Evolutionary conservation across 139 green algal species (phyloP).

Genomic region (Micromonas pusilla): DNA sequence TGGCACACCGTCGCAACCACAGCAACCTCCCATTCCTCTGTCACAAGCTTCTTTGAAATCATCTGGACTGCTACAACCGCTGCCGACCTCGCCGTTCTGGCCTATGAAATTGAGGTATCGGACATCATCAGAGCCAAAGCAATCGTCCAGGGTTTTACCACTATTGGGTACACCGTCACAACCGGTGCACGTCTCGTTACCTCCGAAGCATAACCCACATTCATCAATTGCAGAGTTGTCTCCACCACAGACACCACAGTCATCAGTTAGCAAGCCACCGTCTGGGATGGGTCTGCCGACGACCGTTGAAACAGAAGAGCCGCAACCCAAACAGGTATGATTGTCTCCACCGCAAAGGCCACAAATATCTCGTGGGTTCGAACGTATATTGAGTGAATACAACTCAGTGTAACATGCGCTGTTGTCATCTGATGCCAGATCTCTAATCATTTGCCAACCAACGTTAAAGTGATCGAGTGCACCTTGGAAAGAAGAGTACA

Average conservation of each 20-base stretch:
- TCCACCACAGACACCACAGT: slow-evolving; percentile 13
- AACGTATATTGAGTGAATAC: not conserved
- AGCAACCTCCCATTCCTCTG: slow-evolving; percentile 4
- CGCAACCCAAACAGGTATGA: slow-evolving; percentile 1
- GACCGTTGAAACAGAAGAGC: not conserved
- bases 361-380: slow-evolving; percentile 6
- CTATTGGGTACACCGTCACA: not conserved
- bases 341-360: not conserved
- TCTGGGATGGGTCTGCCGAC: not conserved
- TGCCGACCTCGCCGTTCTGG: not conserved
- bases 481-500: not conserved
- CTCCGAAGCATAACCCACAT: slow-evolving; percentile 7
- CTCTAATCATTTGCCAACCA: not conserved
- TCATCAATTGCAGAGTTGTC: not conserved
- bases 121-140: not conserved
- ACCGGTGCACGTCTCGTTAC: not conserved
- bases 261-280: slow-evolving; percentile 4
- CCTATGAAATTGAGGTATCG: not conserved
- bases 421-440: not conserved
- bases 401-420: not conserved
- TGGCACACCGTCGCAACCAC: slow-evolving; percentile 25
- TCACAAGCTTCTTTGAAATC: slow-evolving; percentile 12
- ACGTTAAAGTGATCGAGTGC: not conserved
- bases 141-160: not conserved
- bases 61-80: not conserved